These are phyloP conservation scores for Pseudocercospora crystallina DNA, from an alignment of 2,329 filamentous ascomycete genomes.

Conservation along the genomic window DNA sequence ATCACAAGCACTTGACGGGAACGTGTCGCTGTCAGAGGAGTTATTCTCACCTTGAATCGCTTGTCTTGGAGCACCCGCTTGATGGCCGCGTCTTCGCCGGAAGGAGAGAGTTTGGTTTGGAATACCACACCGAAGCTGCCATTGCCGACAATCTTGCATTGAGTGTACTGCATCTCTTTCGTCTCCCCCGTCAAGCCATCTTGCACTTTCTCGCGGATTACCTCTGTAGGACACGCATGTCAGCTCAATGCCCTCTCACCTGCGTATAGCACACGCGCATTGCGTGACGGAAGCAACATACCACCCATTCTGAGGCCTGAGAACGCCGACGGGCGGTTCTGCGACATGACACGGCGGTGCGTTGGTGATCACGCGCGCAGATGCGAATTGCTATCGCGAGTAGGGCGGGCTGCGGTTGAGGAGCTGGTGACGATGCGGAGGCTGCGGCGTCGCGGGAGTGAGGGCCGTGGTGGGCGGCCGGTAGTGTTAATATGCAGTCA, in stretches of 20 bases:
- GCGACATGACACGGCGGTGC: conserved; percentile 65
- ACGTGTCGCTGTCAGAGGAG: background rate
- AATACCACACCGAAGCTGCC: conserved; percentile 98
- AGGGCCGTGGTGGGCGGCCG: conserved; percentile 56
- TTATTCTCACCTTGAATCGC: conserved; percentile 81
- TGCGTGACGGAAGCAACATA: conserved; percentile 53
- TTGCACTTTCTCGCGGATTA: conserved; percentile 97
- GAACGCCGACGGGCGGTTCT: conserved; percentile 89
- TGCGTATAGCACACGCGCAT: conserved; percentile 1
- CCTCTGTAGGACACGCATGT: conserved; percentile 64
- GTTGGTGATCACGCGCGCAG: conserved; percentile 20
- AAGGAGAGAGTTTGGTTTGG: conserved; percentile 97
- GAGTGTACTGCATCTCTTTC: conserved; percentile 94
- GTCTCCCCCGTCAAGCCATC: conserved; percentile 97
- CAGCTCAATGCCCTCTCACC: conserved; percentile 31
- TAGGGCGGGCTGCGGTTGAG: conserved; percentile 45
- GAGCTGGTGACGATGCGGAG: conserved; percentile 43
- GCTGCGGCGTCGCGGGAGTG: conserved; percentile 39
- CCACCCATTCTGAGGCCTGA: conserved; percentile 91
- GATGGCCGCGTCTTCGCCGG: conserved; percentile 96
- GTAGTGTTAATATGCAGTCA: background rate
- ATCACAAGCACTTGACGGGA: background rate
- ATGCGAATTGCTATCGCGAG: conserved; percentile 40
- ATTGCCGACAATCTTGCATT: conserved; percentile 99
- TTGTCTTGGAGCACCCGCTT: conserved; percentile 99